phyloP scores from a whole-genome alignment of 257 asterid genomes.

The Lycium barbarum region DNA sequence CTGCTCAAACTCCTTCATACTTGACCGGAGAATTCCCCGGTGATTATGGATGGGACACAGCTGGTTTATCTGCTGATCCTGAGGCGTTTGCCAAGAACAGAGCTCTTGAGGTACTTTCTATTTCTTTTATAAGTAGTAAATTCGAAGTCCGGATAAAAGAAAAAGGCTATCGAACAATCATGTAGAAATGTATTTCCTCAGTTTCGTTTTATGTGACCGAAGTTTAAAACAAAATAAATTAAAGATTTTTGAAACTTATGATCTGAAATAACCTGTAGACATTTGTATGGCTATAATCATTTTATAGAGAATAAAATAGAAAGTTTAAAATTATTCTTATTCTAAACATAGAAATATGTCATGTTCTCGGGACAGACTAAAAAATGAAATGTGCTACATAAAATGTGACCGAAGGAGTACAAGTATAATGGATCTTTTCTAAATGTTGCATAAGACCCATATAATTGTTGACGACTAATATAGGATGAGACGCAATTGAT shows the following conservation, averaged over 20 bases:
- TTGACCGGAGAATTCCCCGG: constrained; percentile 87
- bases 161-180: not conserved
- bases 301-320: too few species aligned
- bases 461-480: not conserved
- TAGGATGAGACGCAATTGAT: not conserved
- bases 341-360: not conserved
- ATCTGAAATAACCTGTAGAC: not conserved
- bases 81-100: constrained; percentile 84
- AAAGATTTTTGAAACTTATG: too few species aligned
- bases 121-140: not conserved
- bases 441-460: not conserved
- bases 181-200: not conserved
- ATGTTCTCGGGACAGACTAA: not conserved
- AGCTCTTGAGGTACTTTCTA: constrained; percentile 72
- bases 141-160: not conserved
- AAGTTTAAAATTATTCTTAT: too few species aligned
- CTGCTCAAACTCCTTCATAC: constrained; percentile 89
- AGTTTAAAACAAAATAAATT: too few species aligned
- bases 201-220: too few species aligned
- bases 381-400: not conserved
- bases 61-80: constrained; percentile 88
- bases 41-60: constrained; percentile 94
- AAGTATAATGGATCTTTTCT: not conserved
- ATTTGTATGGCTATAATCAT: not conserved
- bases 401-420: not conserved